phyloP scores from a whole-genome alignment of 2,329 filamentous ascomycete species.

The Fusarium domesticum region DNA sequence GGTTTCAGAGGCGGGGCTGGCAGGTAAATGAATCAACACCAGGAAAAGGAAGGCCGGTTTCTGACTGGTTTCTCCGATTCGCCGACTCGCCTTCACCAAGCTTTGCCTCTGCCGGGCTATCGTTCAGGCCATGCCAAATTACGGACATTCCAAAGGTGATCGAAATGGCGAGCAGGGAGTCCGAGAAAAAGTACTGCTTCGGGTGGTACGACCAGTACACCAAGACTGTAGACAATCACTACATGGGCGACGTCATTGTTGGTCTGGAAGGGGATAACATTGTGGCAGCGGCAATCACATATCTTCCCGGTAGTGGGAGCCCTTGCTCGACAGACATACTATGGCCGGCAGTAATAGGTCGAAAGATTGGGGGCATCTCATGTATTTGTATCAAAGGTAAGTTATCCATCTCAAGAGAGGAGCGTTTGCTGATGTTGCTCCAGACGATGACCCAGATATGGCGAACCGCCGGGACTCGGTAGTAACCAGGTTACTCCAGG shows the following conservation, averaged over 20 bases:
- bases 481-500: slow-evolving; percentile 52
- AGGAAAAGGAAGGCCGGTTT: slow-evolving; percentile 48
- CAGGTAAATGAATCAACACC: slow-evolving; percentile 41
- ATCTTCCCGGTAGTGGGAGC: slow-evolving; percentile 46
- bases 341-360: slow-evolving; percentile 51
- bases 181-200: slow-evolving; percentile 45
- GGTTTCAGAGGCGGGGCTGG: slow-evolving; percentile 57
- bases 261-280: slow-evolving; percentile 48
- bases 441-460: slow-evolving; percentile 45
- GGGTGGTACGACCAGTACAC: slow-evolving; percentile 61
- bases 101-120: slow-evolving; percentile 40
- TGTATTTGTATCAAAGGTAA: slow-evolving; percentile 58
- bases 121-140: slow-evolving; percentile 45
- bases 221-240: slow-evolving; percentile 45
- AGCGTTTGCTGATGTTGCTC: slow-evolving; percentile 7
- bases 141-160: slow-evolving; percentile 47
- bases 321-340: slow-evolving; percentile 50
- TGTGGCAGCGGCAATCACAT: slow-evolving; percentile 54
- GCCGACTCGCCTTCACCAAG: slow-evolving; percentile 45
- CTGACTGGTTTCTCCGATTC: slow-evolving; percentile 55
- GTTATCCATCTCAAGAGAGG: slow-evolving; percentile 23
- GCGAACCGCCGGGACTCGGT: slow-evolving; percentile 47
- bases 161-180: slow-evolving; percentile 49
- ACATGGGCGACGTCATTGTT: slow-evolving; percentile 53
- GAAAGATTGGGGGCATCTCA: slow-evolving; percentile 55